A percentile compares a stretch with the other conserved stretches of the same genome.
These are phyloP conservation scores for Claviceps paspali DNA, from an alignment of 2,329 filamentous ascomycete species.

Conservation along the genomic window DNA sequence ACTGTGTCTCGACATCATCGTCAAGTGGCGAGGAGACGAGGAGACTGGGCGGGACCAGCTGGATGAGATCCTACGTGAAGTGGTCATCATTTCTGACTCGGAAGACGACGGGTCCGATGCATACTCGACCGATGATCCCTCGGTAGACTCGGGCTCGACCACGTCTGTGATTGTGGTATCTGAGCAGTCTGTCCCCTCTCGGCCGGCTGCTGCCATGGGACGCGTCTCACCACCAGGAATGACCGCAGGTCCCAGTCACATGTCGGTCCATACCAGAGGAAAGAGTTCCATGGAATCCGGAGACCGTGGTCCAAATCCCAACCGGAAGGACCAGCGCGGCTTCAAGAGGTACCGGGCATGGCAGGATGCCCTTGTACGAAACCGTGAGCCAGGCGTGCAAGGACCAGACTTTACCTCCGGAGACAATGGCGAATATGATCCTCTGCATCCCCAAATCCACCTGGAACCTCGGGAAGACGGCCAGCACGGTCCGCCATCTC, in stretches of 20 bases:
- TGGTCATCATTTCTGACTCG: constrained; percentile 49
- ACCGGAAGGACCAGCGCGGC: constrained; percentile 25
- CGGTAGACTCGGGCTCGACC: constrained; percentile 13
- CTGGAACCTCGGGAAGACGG: constrained; percentile 1
- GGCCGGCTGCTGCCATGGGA: background rate
- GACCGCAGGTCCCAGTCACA: background rate
- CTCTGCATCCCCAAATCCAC: constrained; percentile 1
- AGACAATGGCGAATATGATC: constrained; percentile 4
- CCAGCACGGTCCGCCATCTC: background rate
- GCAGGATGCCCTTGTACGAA: constrained; percentile 23
- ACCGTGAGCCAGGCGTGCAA: constrained; percentile 9
- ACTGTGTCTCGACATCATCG: constrained; percentile 46
- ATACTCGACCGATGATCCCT: constrained; percentile 19
- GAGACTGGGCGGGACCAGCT: constrained; percentile 53
- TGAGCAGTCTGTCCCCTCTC: constrained; percentile 1
- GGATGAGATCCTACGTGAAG: constrained; percentile 50
- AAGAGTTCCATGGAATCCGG: constrained; percentile 11
- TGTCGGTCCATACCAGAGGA: constrained; percentile 6
- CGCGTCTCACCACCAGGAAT: constrained; percentile 3
- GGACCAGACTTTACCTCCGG: constrained; percentile 8
- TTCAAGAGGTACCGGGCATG: constrained; percentile 33
- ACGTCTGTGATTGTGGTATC: constrained; percentile 9
- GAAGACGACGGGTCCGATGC: constrained; percentile 30
- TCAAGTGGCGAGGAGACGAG: constrained; percentile 59
- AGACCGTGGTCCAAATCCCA: constrained; percentile 7